Evolutionary conservation across 1,284 basidiomycete genomes (phyloP), one percentile per base, ranked within the genome.

Genomic region (Vanrija humicola): DNA sequence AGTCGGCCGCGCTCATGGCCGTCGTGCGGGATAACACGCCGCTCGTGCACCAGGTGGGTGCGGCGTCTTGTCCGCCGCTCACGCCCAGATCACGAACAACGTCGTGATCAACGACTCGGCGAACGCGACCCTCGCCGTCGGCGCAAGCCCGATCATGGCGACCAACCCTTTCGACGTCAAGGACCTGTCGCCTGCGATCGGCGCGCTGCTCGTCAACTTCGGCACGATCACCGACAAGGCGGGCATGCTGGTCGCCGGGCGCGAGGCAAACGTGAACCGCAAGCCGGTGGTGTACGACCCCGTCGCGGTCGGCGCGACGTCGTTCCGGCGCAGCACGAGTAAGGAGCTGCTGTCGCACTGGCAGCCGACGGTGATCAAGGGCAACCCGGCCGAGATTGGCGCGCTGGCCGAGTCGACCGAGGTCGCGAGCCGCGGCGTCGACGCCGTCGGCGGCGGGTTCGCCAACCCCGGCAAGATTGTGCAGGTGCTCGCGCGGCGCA

Each of bases 111-210:
- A 86, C 34, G 90, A 95, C 78, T 90, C 88, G 3, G 92, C 93
- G 18, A 98, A 97, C 73, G 83, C 89, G 2, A 94, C 93, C 0
- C 81, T 98, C 9, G 90, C 92, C 0, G 74, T 97, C 6, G 88
- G 89, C 34, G 90, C 86, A 14, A 92, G 89, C 51, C 94, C 94
- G 1, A 95, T 97, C 71, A 98, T 97, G 93, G 88, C 90, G 6
- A 87, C 87, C 28, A 84, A 87, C 38, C 82, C 86, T 0, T 79
- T 83, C 59, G 94, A 98, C 73, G 91, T 92, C 79, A 82, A 83
- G 25, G 90, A 95, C 62, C 81, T 98, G 15, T 82, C 84, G 50
- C 79, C 79, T 15, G 82, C 86, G 25, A 83, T 83, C 43, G 84
- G 85, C 8, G 85, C 84, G 0, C 79, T 96, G 6, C 81, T 98